Base-by-base conservation (phyloP, 345 rosid species). In the Hibiscus syriacus region DNA sequence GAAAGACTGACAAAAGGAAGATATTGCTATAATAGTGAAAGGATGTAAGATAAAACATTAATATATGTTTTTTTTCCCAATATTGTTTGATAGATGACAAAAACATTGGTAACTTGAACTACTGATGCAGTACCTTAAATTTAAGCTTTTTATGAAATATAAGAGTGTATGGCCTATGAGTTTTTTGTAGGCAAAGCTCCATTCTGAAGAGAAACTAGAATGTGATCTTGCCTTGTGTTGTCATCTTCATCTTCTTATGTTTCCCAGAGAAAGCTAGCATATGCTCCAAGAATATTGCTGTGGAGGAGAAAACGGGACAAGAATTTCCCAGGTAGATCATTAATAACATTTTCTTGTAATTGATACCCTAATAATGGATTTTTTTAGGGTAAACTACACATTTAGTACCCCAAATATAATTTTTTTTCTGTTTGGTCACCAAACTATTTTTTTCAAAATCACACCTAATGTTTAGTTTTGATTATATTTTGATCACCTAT, bases 191-290 rank as follows among this genome's bases (percentile, higher is more conserved):
- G 8, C 38, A 45, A 26, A 36, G 38, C 36, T 67, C 34, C 50
- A 25, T 32, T 19, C 23, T 23, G 22, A 55, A 55, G 39, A 39
- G 71, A 41, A 41, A 27, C 54, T 36, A 10, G 63, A 55, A 53
- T 55, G 11, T 55, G 43, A 13, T 55, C 64, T 43, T 41, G 39
- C 27, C 12, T 41, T 26, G 64, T 26, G 25, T 55, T 39, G n/a
- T 71, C 75, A n/a, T 64, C 73, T 12, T 74, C 72, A 69, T 61
- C 72, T 58, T 81, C 82, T 27, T 79, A 83, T 20, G 73, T 59
- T 70, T 81, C 89, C 98, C 96, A 89, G 55, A 89, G 74, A 77
- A 91, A 89, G 61, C 85, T 59, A 10, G 96, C 94, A 72, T 86
- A 87, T 70, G 90, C 96, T 10, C 86, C 98, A 1, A 87, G 83